A percentile compares a stretch with the other conserved stretches of the same genome.
Evolutionary conservation across 352 stramenopile species (phyloP).

Genomic region (Phytophthora sp.): DNA sequence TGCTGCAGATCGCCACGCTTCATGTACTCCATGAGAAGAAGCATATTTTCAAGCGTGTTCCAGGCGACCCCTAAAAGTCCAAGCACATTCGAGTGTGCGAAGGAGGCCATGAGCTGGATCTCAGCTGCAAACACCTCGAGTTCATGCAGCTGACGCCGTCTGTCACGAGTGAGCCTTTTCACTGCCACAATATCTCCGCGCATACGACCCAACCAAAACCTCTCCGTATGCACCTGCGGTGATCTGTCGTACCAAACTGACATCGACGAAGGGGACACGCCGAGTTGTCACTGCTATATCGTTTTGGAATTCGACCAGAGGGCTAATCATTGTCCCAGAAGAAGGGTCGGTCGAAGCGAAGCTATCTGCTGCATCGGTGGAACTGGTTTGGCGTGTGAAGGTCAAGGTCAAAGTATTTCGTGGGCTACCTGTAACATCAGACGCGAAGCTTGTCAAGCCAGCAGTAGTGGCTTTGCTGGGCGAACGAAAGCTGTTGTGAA

Average conservation of each 20-base stretch:
- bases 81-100: slow-evolving; percentile 46
- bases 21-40: slow-evolving; percentile 58
- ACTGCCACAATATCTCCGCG: slow-evolving; percentile 47
- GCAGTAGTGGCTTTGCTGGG: slow-evolving; percentile 29
- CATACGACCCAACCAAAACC: slow-evolving; percentile 49
- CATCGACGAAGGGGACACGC: slow-evolving; percentile 42
- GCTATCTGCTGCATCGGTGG: background rate
- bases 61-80: slow-evolving; percentile 44
- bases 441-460: slow-evolving; percentile 25
- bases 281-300: slow-evolving; percentile 31
- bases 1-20: slow-evolving; percentile 45
- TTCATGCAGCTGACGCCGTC: slow-evolving; percentile 15
- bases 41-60: slow-evolving; percentile 48
- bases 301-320: slow-evolving; percentile 31
- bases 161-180: slow-evolving; percentile 43
- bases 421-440: slow-evolving; percentile 12
- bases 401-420: slow-evolving; percentile 15
- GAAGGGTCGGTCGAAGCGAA: background rate
- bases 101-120: slow-evolving; percentile 45
- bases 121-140: slow-evolving; percentile 45
- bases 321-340: slow-evolving; percentile 7
- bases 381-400: slow-evolving; percentile 14
- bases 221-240: slow-evolving; percentile 57
- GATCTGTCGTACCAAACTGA: slow-evolving; percentile 41
- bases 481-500: slow-evolving; percentile 4